Percentiles rank a stretch among this genome's conserved stretches.
Conservation (phyloP, 306 rosid genomes). For the Rosa lucieae region DNA sequence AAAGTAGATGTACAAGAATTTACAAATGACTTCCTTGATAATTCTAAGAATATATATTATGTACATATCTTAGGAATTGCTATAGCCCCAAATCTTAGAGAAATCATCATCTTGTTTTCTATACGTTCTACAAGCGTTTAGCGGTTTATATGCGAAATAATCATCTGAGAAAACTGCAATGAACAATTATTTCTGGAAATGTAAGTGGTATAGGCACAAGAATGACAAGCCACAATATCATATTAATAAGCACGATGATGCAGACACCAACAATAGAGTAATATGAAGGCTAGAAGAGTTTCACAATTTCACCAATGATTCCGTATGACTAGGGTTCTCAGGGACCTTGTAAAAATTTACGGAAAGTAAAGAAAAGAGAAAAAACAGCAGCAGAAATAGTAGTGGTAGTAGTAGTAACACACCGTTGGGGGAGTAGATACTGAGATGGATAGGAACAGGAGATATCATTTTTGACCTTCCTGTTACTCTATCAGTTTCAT, state of each 20-base stretch:
- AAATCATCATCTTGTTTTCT: neutral
- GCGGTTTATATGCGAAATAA: neutral
- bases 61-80: neutral
- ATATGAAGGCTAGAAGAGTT: neutral
- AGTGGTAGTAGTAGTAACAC: constrained; percentile 18
- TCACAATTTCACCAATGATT: neutral
- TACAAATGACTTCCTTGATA: neutral
- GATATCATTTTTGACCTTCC: constrained; percentile 90
- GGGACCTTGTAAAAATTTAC: neutral
- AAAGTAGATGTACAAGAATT: neutral
- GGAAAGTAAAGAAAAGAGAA: neutral
- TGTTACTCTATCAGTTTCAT: constrained; percentile 89
- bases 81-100: neutral
- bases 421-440: constrained; percentile 96
- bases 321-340: neutral
- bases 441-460: constrained; percentile 92
- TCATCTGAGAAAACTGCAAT: neutral
- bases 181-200: neutral
- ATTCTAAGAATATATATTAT: neutral
- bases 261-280: neutral
- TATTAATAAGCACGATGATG: neutral
- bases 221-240: neutral
- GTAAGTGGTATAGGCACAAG: neutral
- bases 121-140: neutral
- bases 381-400: constrained; percentile 10